phyloP scores from a whole-genome alignment of 805 yeast species.

The Starmerella apis region DNA sequence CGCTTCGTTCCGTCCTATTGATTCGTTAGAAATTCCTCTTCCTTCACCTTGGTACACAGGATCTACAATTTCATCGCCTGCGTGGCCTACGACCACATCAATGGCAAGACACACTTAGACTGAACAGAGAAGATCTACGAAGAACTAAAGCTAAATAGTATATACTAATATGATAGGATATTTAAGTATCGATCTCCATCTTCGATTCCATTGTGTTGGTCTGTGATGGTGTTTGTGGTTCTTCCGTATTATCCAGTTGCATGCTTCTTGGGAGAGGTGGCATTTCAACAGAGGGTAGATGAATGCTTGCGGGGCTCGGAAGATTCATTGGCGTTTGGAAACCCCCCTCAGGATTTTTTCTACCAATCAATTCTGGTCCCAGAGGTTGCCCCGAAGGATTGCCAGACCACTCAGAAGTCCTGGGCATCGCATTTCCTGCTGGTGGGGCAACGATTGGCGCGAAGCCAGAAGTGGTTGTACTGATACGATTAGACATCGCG shows the following conservation, averaged over 20 bases:
- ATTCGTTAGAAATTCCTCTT: not conserved
- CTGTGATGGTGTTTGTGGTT: not conserved
- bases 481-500: not conserved
- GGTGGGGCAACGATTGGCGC: not conserved
- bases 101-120: not conserved
- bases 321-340: not conserved
- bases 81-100: not conserved
- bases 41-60: no score
- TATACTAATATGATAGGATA: no score
- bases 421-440: not conserved
- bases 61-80: no score
- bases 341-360: not conserved
- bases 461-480: not conserved
- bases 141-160: no score
- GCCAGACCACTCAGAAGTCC: not conserved
- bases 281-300: constrained; percentile 14
- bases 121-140: no score
- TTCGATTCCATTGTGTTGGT: not conserved
- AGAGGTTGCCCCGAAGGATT: not conserved
- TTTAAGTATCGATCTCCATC: not conserved
- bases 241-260: constrained; percentile 3
- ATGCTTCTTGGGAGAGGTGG: constrained; percentile 22
- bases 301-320: constrained; percentile 10
- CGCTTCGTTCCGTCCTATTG: not conserved
- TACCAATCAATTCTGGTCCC: not conserved